Evolutionary conservation across 2,329 filamentous ascomycete genomes (phyloP), one percentile per base, ranked within the genome.

Genomic region (Botrytis galanthina): DNA sequence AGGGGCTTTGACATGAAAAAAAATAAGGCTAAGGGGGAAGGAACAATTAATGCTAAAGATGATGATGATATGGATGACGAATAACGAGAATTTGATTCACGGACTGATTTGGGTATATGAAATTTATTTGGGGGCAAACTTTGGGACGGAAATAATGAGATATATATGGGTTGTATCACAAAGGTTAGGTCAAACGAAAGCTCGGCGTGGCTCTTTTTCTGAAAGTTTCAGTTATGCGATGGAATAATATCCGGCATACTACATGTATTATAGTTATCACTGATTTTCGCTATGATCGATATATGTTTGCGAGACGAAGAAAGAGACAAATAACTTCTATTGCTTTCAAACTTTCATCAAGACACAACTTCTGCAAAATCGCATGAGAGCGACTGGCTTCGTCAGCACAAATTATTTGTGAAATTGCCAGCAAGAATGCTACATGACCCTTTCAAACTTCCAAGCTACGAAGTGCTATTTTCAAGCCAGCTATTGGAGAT

Each of bases 31-130:
- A 57, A 59, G 29, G 22, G 7, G 14, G 62, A 59, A 14, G 18
- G 66, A 12, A 14, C 66, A 10, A 12, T 57, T 3, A 32, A 16
- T 39, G 39, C 2, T 59, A 67, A 72, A n/a, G 62, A 37, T 29
- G 48, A 72, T 42, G 42, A 71, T 16, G 70, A 60, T 20, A 18
- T 54, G 29, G 60, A 72, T 46, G 61, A 67, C 37, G 59, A 51
- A 26, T 71, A 32, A 42, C 12, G 48, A 32, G n/a, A n/a, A 54
- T 39, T n/a, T 37, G 61, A 57, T 26, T 42, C 18, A 54, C 26
- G 26, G 26, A 9, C 12, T 71, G 35, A n/a, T 4, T 12, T 48
- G 32, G 32, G 42, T 42, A 26, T 51, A 16, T 32, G 35, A 9
- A 7, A 26, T 71, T 37, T 37, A 4, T 32, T 32, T 32, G 10